Evolutionary conservation across 192 early-diverging fungal genomes (phyloP).

Genomic region (Spinellus fusiger): DNA sequence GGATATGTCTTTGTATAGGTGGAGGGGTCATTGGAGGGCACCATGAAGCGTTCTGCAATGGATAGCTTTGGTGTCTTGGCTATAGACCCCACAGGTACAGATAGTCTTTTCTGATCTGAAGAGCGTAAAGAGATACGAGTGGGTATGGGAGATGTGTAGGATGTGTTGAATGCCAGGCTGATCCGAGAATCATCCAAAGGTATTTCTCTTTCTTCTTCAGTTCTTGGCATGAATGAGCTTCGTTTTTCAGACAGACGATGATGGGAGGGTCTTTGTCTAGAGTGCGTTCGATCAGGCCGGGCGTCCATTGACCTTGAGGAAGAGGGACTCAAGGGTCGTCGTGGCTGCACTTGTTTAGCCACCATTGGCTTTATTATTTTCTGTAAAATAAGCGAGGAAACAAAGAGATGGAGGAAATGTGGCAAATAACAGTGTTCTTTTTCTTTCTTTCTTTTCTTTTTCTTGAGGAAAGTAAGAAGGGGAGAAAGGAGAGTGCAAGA

Average conservation of each 20-base stretch:
- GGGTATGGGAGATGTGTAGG: background rate
- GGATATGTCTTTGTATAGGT: background rate
- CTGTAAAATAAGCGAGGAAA: background rate
- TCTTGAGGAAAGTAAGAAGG: too few relatives aligned
- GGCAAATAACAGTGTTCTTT: background rate
- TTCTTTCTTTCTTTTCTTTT: too few relatives aligned
- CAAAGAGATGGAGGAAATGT: background rate
- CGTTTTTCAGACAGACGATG: background rate
- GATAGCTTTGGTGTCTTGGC: background rate
- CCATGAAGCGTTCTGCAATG: conserved; percentile 8
- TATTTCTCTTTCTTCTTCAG: background rate
- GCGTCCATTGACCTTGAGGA: background rate
- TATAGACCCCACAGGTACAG: background rate
- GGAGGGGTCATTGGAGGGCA: background rate
- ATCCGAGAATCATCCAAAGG: background rate
- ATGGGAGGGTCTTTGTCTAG: background rate
- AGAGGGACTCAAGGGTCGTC: background rate
- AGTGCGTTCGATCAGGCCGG: background rate
- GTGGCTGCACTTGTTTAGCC: background rate
- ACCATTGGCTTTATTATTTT: background rate
- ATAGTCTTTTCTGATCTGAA: background rate
- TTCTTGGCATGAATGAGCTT: background rate
- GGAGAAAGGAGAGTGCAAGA: background rate
- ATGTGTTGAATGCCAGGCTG: background rate
- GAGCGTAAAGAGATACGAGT: background rate